These are phyloP conservation scores for Seiridium cupressi DNA, from an alignment of 2,329 filamentous ascomycete species.

Conservation along the genomic window DNA sequence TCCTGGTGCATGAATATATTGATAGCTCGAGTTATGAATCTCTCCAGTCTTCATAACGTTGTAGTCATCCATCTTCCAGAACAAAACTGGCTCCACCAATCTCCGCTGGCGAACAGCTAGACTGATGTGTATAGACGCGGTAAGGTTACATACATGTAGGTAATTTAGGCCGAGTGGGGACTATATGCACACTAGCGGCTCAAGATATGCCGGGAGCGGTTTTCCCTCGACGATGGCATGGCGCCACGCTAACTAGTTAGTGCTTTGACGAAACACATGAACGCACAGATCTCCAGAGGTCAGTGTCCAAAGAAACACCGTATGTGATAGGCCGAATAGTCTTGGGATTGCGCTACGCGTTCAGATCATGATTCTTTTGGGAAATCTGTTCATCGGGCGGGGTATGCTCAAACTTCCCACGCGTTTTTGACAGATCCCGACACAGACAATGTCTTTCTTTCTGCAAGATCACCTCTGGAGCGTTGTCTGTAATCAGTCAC, in stretches of 20 bases:
- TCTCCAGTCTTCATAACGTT: not conserved
- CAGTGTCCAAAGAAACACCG: not conserved
- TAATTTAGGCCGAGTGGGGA: not conserved
- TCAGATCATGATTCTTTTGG: not conserved
- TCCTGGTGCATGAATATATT: not conserved
- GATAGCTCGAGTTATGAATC: not conserved
- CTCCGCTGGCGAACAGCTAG: too few species aligned
- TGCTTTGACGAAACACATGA: not conserved
- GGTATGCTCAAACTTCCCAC: not conserved
- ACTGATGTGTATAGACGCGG: too few species aligned
- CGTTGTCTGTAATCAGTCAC: not conserved
- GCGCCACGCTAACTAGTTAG: not conserved
- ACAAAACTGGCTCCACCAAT: not conserved
- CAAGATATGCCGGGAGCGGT: not conserved
- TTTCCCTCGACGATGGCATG: not conserved
- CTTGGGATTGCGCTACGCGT: not conserved
- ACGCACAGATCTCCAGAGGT: conserved; percentile 1
- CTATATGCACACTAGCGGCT: not conserved
- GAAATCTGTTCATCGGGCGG: not conserved
- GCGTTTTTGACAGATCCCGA: not conserved
- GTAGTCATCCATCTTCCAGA: not conserved
- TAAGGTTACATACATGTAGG: too few species aligned
- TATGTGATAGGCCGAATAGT: not conserved
- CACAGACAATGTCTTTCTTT: not conserved
- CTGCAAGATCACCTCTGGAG: not conserved